Evolutionary conservation across 2,329 filamentous ascomycete species (phyloP).

Genomic region (Aspergillus awamori): DNA sequence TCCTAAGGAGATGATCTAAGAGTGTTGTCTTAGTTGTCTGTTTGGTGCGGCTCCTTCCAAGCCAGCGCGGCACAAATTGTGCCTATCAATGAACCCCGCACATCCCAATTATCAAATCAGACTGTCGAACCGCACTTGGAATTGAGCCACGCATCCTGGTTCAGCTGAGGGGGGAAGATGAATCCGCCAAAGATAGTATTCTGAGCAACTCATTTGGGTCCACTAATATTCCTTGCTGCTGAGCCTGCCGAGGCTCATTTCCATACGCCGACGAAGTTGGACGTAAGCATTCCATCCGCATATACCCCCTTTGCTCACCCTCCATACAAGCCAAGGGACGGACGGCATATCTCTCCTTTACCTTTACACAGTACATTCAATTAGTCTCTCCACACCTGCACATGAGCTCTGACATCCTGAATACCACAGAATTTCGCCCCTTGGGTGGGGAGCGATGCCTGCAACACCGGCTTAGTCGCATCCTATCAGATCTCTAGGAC

Average conservation of each 20-base stretch:
- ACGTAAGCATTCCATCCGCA: not conserved
- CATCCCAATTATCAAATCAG: not conserved
- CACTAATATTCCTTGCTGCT: not conserved
- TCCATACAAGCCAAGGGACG: not conserved
- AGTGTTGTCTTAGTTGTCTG: not conserved
- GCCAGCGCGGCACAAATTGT: not conserved
- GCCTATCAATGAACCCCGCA: slow-evolving; percentile 1
- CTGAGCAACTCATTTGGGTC: not conserved
- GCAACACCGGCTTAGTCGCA: slow-evolving; percentile 6
- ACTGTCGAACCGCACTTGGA: not conserved
- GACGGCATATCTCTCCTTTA: not conserved
- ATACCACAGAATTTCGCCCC: slow-evolving; percentile 11
- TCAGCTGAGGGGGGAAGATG: slow-evolving; percentile 1
- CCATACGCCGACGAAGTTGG: not conserved
- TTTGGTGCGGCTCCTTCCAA: slow-evolving; percentile 3
- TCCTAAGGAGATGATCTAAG: not conserved
- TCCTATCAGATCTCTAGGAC: slow-evolving; percentile 19
- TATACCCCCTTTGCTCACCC: slow-evolving; percentile 1
- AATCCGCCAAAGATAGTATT: not conserved
- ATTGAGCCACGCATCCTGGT: not conserved
- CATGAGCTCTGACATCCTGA: not conserved
- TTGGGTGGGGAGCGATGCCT: slow-evolving; percentile 11
- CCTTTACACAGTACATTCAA: not conserved
- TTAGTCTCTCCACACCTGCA: not conserved
- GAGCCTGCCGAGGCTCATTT: not conserved